Base-by-base conservation (phyloP, 2,329 filamentous ascomycete genomes). In the Capronia epimyces region DNA sequence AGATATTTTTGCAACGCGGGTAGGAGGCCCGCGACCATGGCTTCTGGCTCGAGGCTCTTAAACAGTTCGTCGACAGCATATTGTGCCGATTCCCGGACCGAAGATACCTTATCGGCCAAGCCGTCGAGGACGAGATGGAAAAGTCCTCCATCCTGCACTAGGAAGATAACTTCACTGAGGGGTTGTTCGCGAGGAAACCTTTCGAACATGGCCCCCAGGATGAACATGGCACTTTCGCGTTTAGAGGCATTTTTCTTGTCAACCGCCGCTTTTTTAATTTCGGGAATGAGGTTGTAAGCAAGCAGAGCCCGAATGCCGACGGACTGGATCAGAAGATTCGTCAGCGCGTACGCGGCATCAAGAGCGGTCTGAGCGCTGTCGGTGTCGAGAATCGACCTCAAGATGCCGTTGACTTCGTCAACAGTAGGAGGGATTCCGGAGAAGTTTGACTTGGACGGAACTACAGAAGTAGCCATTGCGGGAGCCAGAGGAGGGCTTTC, bases 21-120 rank as follows among this genome's bases (percentile, higher is more conserved):
- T 45, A 98, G 75, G 36, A 98, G 78, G 16, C 87, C 90, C 57
- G 82, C 80, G 46, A 95, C 85, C 64, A 95, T 80, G 43, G 87
- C 83, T 74, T 97, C 93, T 49, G 89, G 74, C 65, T 81, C 83
- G 57, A 98, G 74, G 65, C 85, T 81, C 59, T 78, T 77, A 69
- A 95, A 95, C 20, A 97, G 77, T 20, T 88, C 86, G 67, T 98
- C 90, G 50, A 98, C 78, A 25, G 89, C 93, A 69, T 97, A 98
- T 69, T 95, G 87, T 4, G 91, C 89, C 37, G 90, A 87, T 65
- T 97, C 90, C 62, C 86, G 86, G 42, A 97, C 89, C 6, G 94
- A 84, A 43, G 84, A 74, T 45, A 86, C 87, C 75, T 98, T 97
- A 68, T 98, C 93, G 43, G 91, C 79, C 43, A 98, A 77, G 7